Conservation (phyloP, 2,329 filamentous ascomycete species). For the Paraphaeosphaeria minitans region DNA sequence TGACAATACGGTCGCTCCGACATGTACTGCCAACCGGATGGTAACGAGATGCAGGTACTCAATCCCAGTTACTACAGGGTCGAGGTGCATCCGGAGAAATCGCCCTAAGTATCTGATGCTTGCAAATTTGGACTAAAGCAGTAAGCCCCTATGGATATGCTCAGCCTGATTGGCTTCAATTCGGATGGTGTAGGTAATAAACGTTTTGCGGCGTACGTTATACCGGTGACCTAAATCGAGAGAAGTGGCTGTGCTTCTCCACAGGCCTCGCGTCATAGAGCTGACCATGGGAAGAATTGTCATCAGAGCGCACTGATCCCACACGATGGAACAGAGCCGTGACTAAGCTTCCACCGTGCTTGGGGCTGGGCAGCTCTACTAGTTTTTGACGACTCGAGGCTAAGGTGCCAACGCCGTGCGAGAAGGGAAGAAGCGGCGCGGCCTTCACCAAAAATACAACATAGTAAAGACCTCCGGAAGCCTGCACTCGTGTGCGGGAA, state of each 20-base stretch:
- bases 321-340: slow-evolving; percentile 10
- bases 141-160: background rate
- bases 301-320: slow-evolving; percentile 12
- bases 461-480: slow-evolving; percentile 1
- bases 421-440: slow-evolving; percentile 10
- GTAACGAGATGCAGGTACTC: slow-evolving; percentile 11
- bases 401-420: slow-evolving; percentile 11
- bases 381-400: slow-evolving; percentile 14
- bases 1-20: slow-evolving; percentile 4
- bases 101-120: background rate
- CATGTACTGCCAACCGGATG: background rate
- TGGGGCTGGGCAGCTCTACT: slow-evolving; percentile 10
- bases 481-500: slow-evolving; percentile 4
- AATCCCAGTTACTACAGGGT: background rate
- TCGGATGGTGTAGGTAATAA: background rate
- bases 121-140: background rate
- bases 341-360: slow-evolving; percentile 16
- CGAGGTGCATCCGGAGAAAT: slow-evolving; percentile 1
- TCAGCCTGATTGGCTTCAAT: background rate
- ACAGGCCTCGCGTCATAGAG: slow-evolving; percentile 2
- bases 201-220: slow-evolving; percentile 11
- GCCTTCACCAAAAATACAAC: slow-evolving; percentile 18
- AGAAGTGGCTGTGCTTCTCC: slow-evolving; percentile 35
- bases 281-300: slow-evolving; percentile 3
- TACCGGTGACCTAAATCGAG: slow-evolving; percentile 20